Evolutionary conservation across 2,329 filamentous ascomycete species (phyloP), one percentile per base, ranked within the genome.

Genomic region (Fonsecaea monophora): DNA sequence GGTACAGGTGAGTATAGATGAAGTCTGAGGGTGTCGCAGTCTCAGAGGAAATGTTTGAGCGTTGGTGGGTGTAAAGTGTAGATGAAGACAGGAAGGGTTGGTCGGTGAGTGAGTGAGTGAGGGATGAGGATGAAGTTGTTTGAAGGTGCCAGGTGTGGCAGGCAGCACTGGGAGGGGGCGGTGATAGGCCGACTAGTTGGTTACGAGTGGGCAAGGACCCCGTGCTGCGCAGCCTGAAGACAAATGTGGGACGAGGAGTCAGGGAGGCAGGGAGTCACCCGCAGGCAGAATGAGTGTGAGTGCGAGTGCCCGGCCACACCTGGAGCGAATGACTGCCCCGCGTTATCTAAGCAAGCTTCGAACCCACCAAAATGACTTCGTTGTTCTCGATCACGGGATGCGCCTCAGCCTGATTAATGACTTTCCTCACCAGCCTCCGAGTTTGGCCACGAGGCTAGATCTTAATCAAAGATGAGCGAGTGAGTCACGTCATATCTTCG

Each of bases 21-120:
- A 7, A 50, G 38, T 50, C 15, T 50, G 40, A 21, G 13, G 59
- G 48, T 53, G 9, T 37, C 42, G 35, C 9, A 12, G 34, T 13
- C 40, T 40, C 25, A 61, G 9, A 63, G 69, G 66, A 70, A 64
- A 53, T 68, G 67, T 71, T 68, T 57, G 68, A 65, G 59, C 58
- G 64, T 64, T 40, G 67, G 69, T 70, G 25, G 66, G 64, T 65
- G 69, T 62, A 60, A 62, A 66, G 64, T 62, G 54, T 58, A 62
- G 73, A 74, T 70, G 68, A 64, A 25, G 55, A 13, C 45, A 64
- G 54, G 65, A 25, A 60, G 71, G 69, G 68, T 68, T 73, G 61
- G 70, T 70, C 68, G 72, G 71, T 54, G 61, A 56, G 61, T 48
- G 21, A 32, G 18, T 53, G 21, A 32, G 18, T 53, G 45, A 67